Percentiles rank a stretch among this genome's conserved stretches.
phyloP scores from a whole-genome alignment of 2,329 filamentous ascomycete genomes.

The Fusarium sp. region DNA sequence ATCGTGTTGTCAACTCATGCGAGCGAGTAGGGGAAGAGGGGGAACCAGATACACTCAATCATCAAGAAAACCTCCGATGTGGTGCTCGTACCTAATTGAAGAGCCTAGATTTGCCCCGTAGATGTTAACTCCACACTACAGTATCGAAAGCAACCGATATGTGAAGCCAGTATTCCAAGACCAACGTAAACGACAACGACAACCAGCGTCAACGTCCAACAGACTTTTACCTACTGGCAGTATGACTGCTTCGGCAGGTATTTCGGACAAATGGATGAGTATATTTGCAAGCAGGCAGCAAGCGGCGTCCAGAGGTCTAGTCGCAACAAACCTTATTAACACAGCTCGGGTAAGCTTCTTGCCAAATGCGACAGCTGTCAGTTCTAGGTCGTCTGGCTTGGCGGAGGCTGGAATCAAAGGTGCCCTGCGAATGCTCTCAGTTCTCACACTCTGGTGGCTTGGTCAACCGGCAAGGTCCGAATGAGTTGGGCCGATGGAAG shows the following conservation, averaged over 20 bases:
- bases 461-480: conserved; percentile 44
- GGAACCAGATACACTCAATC: not conserved
- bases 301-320: conserved; percentile 32
- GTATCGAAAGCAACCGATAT: not conserved
- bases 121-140: no score
- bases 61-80: no score
- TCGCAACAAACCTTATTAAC: conserved; percentile 37
- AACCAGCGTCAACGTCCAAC: not conserved
- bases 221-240: not conserved
- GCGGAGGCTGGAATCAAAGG: conserved; percentile 25
- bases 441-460: conserved; percentile 38
- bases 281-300: conserved; percentile 18
- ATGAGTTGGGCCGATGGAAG: conserved; percentile 40
- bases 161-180: not conserved
- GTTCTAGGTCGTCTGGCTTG: conserved; percentile 16
- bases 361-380: conserved; percentile 31
- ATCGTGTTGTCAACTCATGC: not conserved
- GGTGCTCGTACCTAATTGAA: no score
- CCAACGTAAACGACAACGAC: not conserved
- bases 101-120: no score
- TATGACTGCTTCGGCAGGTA: conserved; percentile 17
- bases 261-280: conserved; percentile 27
- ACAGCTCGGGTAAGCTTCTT: conserved; percentile 24
- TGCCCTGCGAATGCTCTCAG: not conserved
- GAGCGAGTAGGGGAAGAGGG: no score